Evolutionary conservation across 2,329 filamentous ascomycete genomes (phyloP), one percentile per base, ranked within the genome.

Genomic region (Colletotrichum plurivorum): DNA sequence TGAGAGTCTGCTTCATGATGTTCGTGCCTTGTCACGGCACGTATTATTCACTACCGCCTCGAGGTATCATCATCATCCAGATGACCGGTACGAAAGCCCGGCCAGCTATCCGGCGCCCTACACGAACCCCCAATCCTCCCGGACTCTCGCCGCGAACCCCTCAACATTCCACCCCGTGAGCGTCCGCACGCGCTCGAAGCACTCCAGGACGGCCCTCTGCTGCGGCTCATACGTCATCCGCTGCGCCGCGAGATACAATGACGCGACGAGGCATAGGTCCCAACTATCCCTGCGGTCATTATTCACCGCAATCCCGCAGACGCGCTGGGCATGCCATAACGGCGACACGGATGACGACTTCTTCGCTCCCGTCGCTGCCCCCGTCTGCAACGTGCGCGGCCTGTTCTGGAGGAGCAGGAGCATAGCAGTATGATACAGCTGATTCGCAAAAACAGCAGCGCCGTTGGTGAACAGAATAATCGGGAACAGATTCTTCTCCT

Each of bases 371-470:
- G 16, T 18, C 7, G 45, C 16, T 4, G 45, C 75, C 13, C 76
- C 73, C 1, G 77, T 73, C 8, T 75, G 76, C 4, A 82, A 74
- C 3, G 81, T 84, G 5, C 83, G 80, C 18, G 87, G 87, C 67
- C 83, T 84, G 72, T 84, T 81, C 64, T 84, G 84, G 18, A 89
- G 79, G 63, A 89, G 76, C 0, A 88, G 74, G 8, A 88, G 74
- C 78, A 86, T 86, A 2, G 86, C 85, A 1, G 86, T 86, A 71
- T 89, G 87, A 72, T 88, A 89, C 3, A 89, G 77, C 71, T 88
- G 86, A 69, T 88, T 89, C 3, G 84, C 86, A 0, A 87, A 74
- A 18, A 88, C 74, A 0, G 82, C 76, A 13, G 79, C 78, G 22
- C 75, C 78, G 71, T 75, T 81, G 59, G 78, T 81, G 65, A 81